These are phyloP conservation scores for Manihot esculenta DNA, from an alignment of 441 rosid species.

Conservation along the genomic window DNA sequence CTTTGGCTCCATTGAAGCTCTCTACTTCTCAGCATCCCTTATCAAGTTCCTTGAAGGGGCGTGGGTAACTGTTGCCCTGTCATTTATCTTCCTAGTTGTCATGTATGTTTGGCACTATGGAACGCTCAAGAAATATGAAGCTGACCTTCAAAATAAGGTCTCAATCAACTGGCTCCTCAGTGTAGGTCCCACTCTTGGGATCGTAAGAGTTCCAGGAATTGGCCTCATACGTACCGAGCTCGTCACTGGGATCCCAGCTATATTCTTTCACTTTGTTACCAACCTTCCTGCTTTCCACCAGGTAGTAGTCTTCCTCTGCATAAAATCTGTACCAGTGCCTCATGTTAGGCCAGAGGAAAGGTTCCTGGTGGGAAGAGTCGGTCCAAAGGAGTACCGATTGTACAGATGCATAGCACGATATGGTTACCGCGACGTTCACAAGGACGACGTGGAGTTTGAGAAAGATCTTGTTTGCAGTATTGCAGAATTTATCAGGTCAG, in stretches of 20 bases:
- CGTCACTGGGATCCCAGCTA: constrained; percentile 81
- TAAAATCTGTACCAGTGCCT: constrained; percentile 84
- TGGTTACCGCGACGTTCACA: constrained; percentile 82
- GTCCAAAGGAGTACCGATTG: constrained; percentile 67
- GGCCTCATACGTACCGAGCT: constrained; percentile 84
- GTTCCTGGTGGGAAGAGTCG: constrained; percentile 83
- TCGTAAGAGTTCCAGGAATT: constrained; percentile 73
- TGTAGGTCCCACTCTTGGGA: constrained; percentile 70
- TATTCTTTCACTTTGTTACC: constrained; percentile 85
- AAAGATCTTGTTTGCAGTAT: constrained; percentile 67
- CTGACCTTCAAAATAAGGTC: constrained; percentile 80
- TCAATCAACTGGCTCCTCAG: constrained; percentile 77
- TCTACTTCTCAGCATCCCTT: constrained; percentile 90
- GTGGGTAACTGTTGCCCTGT: constrained; percentile 85
- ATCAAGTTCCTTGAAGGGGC: constrained; percentile 95
- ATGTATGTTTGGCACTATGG: constrained; percentile 91
- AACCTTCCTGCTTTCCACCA: constrained; percentile 94
- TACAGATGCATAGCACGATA: constrained; percentile 87
- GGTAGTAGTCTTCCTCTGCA: constrained; percentile 78
- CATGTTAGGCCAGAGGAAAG: constrained; percentile 79
- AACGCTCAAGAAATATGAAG: constrained; percentile 76
- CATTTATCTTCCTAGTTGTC: constrained; percentile 59
- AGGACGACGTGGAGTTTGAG: constrained; percentile 76
- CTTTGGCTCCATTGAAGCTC: constrained; percentile 80
- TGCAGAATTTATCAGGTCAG: constrained; percentile 76